Conservation (phyloP, 2,329 filamentous ascomycete genomes). For the Hymenoscyphus infarciens region DNA sequence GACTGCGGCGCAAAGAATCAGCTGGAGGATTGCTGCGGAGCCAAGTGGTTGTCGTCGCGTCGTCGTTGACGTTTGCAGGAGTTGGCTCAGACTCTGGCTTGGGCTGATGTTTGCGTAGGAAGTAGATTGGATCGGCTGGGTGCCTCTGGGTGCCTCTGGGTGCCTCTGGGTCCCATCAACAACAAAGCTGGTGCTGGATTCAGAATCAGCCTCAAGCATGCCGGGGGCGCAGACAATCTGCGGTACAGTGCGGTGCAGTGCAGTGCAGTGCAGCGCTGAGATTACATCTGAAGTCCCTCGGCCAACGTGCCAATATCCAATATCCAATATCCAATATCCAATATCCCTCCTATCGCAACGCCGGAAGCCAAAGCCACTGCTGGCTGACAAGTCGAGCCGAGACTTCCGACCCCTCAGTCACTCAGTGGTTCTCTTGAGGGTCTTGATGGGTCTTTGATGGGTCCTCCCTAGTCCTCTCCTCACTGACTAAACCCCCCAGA, state of each 20-base stretch:
- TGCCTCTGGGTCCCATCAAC: constrained; percentile 12
- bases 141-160: background rate
- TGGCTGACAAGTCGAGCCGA: constrained; percentile 10
- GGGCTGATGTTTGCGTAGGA: background rate
- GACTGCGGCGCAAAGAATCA: constrained; percentile 4
- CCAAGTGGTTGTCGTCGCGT: background rate
- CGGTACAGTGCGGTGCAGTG: background rate
- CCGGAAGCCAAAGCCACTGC: background rate
- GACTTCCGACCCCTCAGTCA: constrained; percentile 7
- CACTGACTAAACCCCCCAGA: background rate
- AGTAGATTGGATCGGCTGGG: background rate
- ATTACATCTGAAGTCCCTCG: background rate
- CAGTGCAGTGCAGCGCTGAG: constrained; percentile 1
- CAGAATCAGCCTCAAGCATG: constrained; percentile 25
- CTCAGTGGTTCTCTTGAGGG: background rate
- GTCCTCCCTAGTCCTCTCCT: too few species aligned
- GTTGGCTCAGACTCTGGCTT: constrained; percentile 1
- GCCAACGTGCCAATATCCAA: background rate
- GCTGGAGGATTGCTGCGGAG: background rate
- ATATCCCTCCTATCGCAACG: constrained; percentile 7
- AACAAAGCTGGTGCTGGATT: constrained; percentile 1
- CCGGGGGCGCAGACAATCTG: constrained; percentile 13
- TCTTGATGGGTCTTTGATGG: background rate
- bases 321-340: too few species aligned
- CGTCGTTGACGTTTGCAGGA: constrained; percentile 1